Conservation (phyloP, 306 rosid genomes). For the Pterocarpus macrocarpus region DNA sequence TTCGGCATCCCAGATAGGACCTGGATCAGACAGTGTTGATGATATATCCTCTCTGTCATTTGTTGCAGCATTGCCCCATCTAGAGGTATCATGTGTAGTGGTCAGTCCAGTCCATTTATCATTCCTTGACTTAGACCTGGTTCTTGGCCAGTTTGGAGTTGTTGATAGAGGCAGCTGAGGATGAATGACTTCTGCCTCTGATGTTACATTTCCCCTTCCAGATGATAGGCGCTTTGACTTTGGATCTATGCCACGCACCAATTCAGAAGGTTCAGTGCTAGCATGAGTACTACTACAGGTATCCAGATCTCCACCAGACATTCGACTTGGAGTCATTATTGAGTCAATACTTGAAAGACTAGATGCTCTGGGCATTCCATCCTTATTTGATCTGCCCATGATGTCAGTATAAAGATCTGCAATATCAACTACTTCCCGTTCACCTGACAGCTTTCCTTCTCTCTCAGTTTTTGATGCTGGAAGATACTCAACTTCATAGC, state of each 20-base stretch:
- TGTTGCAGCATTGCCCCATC: slow-evolving; percentile 82
- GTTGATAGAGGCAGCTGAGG: slow-evolving; percentile 90
- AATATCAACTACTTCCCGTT: slow-evolving; percentile 81
- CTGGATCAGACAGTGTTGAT: slow-evolving; percentile 96
- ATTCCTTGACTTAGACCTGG: slow-evolving; percentile 91
- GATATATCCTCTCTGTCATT: slow-evolving; percentile 96
- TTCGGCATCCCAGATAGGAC: slow-evolving; percentile 99
- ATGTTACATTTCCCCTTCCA: slow-evolving; percentile 81
- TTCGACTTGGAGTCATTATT: slow-evolving; percentile 93
- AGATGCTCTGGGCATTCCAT: slow-evolving; percentile 95
- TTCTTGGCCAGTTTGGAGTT: slow-evolving; percentile 98
- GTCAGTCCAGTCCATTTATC: slow-evolving; percentile 95
- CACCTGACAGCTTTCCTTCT: slow-evolving; percentile 73
- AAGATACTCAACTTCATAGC: slow-evolving; percentile 95
- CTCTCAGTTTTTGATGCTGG: slow-evolving; percentile 77
- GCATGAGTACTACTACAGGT: slow-evolving; percentile 83
- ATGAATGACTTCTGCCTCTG: slow-evolving; percentile 96
- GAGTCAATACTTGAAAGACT: slow-evolving; percentile 99
- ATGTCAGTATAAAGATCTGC: slow-evolving; percentile 86
- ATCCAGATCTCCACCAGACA: slow-evolving; percentile 92
- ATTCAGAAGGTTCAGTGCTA: slow-evolving; percentile 92
- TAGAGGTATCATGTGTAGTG: slow-evolving; percentile 77
- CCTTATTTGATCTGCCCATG: slow-evolving; percentile 86
- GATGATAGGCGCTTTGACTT: slow-evolving; percentile 88
- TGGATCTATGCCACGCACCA: slow-evolving; percentile 96